These are phyloP conservation scores for Drosera spatulata DNA, from an alignment of 179 eudicot species.

Conservation along the genomic window DNA sequence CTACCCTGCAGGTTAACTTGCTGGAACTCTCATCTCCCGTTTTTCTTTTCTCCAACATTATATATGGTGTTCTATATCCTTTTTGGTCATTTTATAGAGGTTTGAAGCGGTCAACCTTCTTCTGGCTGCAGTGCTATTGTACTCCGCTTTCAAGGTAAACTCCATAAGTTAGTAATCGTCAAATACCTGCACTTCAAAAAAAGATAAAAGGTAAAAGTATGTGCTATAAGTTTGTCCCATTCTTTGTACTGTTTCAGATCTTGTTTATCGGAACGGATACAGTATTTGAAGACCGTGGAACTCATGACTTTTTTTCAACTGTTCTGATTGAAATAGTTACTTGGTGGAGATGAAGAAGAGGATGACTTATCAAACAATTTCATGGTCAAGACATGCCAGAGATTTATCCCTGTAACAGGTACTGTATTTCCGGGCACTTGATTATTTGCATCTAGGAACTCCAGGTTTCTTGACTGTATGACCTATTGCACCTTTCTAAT, in stretches of 20 bases:
- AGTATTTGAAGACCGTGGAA: too few relatives aligned
- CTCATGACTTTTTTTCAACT: not conserved
- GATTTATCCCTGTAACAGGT: slow-evolving; percentile 88
- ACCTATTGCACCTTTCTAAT: slow-evolving; percentile 13
- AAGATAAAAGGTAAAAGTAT: too few relatives aligned
- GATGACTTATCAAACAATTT: slow-evolving; percentile 82
- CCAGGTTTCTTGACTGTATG: not conserved
- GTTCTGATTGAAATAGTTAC: slow-evolving; percentile 35
- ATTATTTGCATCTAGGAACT: too few relatives aligned
- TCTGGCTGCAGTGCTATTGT: slow-evolving; percentile 78
- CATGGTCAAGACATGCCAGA: slow-evolving; percentile 92
- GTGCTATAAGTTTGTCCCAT: too few relatives aligned
- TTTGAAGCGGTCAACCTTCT: slow-evolving; percentile 83
- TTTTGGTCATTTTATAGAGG: slow-evolving; percentile 40
- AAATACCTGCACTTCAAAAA: too few relatives aligned
- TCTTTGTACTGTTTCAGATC: too few relatives aligned
- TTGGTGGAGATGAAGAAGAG: slow-evolving; percentile 71
- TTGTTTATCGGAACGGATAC: too few relatives aligned
- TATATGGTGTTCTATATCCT: not conserved
- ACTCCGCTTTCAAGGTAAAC: slow-evolving; percentile 82
- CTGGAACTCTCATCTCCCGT: too few relatives aligned
- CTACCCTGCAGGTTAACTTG: slow-evolving; percentile 71
- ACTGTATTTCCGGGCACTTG: not conserved
- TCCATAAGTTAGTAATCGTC: not conserved
- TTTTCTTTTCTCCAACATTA: too few relatives aligned